Evolutionary conservation across 2,329 filamentous ascomycete genomes (phyloP), one percentile per base, ranked within the genome.

Genomic region (Diaporthe capsici): DNA sequence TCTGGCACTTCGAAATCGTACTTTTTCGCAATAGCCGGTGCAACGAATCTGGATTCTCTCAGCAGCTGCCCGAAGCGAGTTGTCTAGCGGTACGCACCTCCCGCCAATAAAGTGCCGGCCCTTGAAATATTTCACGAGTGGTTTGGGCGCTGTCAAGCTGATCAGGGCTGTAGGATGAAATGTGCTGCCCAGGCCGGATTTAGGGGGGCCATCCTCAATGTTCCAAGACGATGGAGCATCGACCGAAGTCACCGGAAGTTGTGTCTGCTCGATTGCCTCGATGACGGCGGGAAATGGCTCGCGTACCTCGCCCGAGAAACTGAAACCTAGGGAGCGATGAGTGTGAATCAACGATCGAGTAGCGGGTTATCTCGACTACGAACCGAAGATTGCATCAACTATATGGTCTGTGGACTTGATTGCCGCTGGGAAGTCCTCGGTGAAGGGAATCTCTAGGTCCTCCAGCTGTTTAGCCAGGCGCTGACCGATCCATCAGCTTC

Each of bases 151-250:
- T 65, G 96, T 98, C 81, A 99, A 87, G 82, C 95, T 98, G 79
- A 99, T 92, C 75, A 99, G 87, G 28, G 93, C 92, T 47, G 89
- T 87, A 78, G 97, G 97, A 86, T 94, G 92, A 81, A 98, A 98
- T 6, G 88, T 91, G 80, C 93, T 93, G 0, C 95, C 96, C 0
- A 94, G 89, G 0, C 95, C 96, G 1, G 92, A 90, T 71, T 88
- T 86, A 15, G 96, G 95, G 12, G 96, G 96, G 0, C 97, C 97
- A 15, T 88, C 87, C 81, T 98, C 94, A 74, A 99, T 97, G 83
- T 97, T 92, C 97, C 97, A 99, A 2, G 94, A 97, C 44, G 95
- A 98, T 1, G 97, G 97, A 9, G 95, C 95, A 85, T 99, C 97
- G 31, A 99, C 94, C 3, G 95, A 94, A 3, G 97, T 93, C 0